Base-by-base conservation (phyloP, 169 alveolate genomes). In the Plasmodium sp. region DNA sequence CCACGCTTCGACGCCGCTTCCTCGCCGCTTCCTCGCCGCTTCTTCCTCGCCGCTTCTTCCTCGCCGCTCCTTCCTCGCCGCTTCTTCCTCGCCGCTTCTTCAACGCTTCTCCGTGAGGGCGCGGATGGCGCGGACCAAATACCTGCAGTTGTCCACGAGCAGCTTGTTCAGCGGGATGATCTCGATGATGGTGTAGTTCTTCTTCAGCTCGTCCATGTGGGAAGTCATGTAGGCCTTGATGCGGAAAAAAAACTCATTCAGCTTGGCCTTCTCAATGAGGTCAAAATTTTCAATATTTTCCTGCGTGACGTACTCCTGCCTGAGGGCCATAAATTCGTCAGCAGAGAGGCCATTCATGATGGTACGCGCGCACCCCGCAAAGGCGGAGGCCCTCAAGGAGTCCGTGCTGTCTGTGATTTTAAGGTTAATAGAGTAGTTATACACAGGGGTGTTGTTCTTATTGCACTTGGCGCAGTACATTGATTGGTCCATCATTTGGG, bases 381-480 rank as follows among this genome's bases (percentile, higher is more conserved):
- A 62, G 5, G 97, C 97, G 2, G 96, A 81, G 33, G 96, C 97
- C 96, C 97, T 95, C 27, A 96, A 73, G 34, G 93, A 95, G 34
- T 92, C 90, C 16, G 97, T 93, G 56, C 62, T 95, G 43, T 96
- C 97, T 31, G 95, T 95, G 31, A 96, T 95, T 75, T 96, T 96
- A 84, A 96, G 34, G 7, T 93, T 91, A 12, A 96, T 84, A 31
- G 92, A 94, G 93, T 96, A 96, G 83, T 94, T 92, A 88, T 96
- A 96, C 39, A 80, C 73, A 33, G 97, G 97, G n/a, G 72, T 51
- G 41, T 71, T 48, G 58, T 85, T 92, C 58, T 91, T 84, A 14
- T 94, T 51, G 93, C 97, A 96, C 6, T 96, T 84, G 22, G 97
- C 14, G 34, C 97, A 96, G 71, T 56, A 73, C 97, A 96, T 95